Base-by-base conservation (phyloP, 495 filamentous ascomycete species). In the Aspergillus wentii region DNA sequence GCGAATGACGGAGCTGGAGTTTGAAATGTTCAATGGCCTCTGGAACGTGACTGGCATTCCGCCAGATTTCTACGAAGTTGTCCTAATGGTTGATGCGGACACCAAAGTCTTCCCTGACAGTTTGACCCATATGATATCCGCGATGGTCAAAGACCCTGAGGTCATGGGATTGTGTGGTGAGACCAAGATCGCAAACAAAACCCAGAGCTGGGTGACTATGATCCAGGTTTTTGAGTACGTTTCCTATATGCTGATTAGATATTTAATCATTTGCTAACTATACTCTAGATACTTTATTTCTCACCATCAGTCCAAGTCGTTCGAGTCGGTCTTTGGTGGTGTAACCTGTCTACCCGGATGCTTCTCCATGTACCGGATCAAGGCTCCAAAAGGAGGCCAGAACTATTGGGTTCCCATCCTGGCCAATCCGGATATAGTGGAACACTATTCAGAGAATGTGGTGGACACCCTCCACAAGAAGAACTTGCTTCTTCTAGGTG, bases 341-440 rank as follows among this genome's bases (percentile, higher is more conserved):
- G 94, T 99, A 17, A 99, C 94, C 49, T 99, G 94, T 77, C 73
- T 99, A 17, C 94, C 94, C 3, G 94, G 94, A 32, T 99, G 94
- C 72, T 99, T 99, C 80, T 95, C 88, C 73, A 99, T 99, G 94
- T 99, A 99, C 66, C 85, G 94, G 48, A 95, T 99, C 76, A 99
- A 99, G 64, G 85, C 92, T 2, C 94, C 94, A 31, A 99, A 99
- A 68, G 92, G 92, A 22, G 94, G 86, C 11, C 88, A 96, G 61
- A 96, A 97, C 64, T 97, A 95, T 66, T 99, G 92, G 94, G 94
- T 99, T 7, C 94, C 94, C 11, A 97, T 99, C 52, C 76, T 99
- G 33, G 94, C 94, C 41, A 99, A 97, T 59, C 94, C 94, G 13
- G 94, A 99, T 55, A 85, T 99, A 17, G 94, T 99, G 33, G 94